Conservation (phyloP, 2,329 filamentous ascomycete genomes). For the Rugonectria rugulosa region DNA sequence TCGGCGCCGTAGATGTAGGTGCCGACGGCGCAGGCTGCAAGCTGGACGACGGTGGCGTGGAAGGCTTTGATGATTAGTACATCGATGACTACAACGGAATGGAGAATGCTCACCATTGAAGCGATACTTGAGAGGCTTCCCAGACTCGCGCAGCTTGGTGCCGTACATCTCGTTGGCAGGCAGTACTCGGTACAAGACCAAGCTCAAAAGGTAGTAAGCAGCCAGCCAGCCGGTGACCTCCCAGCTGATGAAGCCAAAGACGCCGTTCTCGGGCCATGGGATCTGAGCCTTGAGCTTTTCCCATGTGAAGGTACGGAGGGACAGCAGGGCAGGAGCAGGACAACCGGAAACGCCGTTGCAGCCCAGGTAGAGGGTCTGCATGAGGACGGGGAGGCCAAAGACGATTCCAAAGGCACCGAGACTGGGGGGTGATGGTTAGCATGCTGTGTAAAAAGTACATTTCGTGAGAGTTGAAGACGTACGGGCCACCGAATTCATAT, state of each 20-base stretch:
- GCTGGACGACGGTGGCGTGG: conserved; percentile 72
- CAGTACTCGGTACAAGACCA: conserved; percentile 75
- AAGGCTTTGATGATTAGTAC: conserved; percentile 65
- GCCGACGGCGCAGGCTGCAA: conserved; percentile 72
- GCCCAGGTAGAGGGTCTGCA: conserved; percentile 77
- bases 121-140: conserved; percentile 78
- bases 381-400: conserved; percentile 76
- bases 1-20: conserved; percentile 78
- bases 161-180: conserved; percentile 76
- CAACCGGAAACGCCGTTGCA: conserved; percentile 92
- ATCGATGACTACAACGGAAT: too few relatives aligned
- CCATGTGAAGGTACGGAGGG: conserved; percentile 71
- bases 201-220: conserved; percentile 77
- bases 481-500: conserved; percentile 47
- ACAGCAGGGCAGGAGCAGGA: conserved; percentile 78
- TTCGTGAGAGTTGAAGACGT: conserved; percentile 17
- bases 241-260: conserved; percentile 71
- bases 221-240: conserved; percentile 71
- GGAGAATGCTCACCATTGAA: conserved; percentile 67
- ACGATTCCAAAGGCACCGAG: conserved; percentile 76
- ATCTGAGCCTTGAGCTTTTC: conserved; percentile 75
- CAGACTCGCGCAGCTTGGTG: conserved; percentile 67
- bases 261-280: conserved; percentile 76
- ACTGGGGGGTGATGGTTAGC: conserved; percentile 50
- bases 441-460: background rate